Base-by-base conservation (phyloP, 768 basidiomycete species). In the Phlebiopsis gigantea region DNA sequence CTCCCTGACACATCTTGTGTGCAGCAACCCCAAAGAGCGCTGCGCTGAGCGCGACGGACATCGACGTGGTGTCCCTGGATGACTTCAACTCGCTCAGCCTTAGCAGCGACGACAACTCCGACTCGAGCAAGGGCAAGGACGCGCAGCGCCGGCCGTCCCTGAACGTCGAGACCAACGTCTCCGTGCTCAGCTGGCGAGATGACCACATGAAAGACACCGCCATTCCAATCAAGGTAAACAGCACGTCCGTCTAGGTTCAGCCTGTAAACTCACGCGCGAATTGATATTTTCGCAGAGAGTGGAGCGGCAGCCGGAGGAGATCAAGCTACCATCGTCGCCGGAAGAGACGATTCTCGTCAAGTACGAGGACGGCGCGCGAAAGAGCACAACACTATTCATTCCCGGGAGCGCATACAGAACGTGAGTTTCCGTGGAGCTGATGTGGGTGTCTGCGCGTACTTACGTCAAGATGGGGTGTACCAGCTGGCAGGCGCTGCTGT, bases 271-370 rank as follows among this genome's bases (percentile, higher is more conserved):
- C 34, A 3, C 12, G 17, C 34, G 34, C 34, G 34, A 39, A 39
- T 39, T 39, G 12, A 17, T 39, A 39, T 39, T n/a, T n/a, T n/a
- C n/a, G n/a, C n/a, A 72, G 43, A 75, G 75, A 59, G 76, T 78
- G 46, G 77, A 80, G 44, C 77, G 66, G 31, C 80, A 80, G 56
- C 79, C 82, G 5, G 86, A 87, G 65, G 90, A 93, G 24, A 26
- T 22, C 25, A 48, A 48, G 29, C 17, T 21, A 17, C 47, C 12
- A 5, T 29, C 28, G 25, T 48, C 47, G 12, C 26, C 29, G 26
- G 47, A 48, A 28, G 47, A 48, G 47, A 30, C 47, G 7, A 48
- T 48, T 29, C 26, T 48, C 8, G 28, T 48, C 21, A 39, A 39
- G 17, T 39, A 39, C 34, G 12, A 39, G 34, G 17, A 10, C 34